A percentile compares a stretch with the other conserved stretches of the same genome.
Conservation (phyloP, 805 yeast species). For the Suhomyces vadensis region DNA sequence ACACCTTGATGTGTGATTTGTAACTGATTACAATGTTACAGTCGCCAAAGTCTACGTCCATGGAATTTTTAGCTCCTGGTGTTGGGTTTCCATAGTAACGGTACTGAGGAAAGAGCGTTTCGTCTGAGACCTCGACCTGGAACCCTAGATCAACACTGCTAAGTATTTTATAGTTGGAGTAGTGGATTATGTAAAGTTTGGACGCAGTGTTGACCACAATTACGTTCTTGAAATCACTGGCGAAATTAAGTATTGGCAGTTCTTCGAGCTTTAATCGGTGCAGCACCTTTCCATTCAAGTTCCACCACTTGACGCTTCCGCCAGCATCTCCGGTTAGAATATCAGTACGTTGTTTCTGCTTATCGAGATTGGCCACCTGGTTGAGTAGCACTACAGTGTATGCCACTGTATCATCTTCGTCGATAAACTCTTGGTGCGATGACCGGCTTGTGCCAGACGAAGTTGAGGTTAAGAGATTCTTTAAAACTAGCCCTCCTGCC, state of each 20-base stretch:
- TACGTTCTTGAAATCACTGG: constrained; percentile 28
- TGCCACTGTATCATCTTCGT: constrained; percentile 11
- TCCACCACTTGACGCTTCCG: constrained; percentile 31
- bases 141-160: constrained; percentile 18
- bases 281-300: constrained; percentile 20
- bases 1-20: constrained; percentile 21
- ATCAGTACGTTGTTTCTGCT: constrained; percentile 25
- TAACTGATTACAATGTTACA: constrained; percentile 27
- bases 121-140: constrained; percentile 11
- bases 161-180: constrained; percentile 10
- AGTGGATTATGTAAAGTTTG: constrained; percentile 21
- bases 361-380: constrained; percentile 18
- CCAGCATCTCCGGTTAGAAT: constrained; percentile 23
- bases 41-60: constrained; percentile 38
- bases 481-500: constrained; percentile 32
- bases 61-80: constrained; percentile 9
- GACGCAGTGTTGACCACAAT: constrained; percentile 23
- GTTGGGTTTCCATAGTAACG: constrained; percentile 11
- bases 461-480: constrained; percentile 35
- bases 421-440: constrained; percentile 20
- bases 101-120: constrained; percentile 7
- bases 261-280: constrained; percentile 12
- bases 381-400: constrained; percentile 23
- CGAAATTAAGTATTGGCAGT: constrained; percentile 18
- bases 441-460: constrained; percentile 26